Conservation (phyloP, 1,284 basidiomycete species). For the Blastosporella zonata region DNA sequence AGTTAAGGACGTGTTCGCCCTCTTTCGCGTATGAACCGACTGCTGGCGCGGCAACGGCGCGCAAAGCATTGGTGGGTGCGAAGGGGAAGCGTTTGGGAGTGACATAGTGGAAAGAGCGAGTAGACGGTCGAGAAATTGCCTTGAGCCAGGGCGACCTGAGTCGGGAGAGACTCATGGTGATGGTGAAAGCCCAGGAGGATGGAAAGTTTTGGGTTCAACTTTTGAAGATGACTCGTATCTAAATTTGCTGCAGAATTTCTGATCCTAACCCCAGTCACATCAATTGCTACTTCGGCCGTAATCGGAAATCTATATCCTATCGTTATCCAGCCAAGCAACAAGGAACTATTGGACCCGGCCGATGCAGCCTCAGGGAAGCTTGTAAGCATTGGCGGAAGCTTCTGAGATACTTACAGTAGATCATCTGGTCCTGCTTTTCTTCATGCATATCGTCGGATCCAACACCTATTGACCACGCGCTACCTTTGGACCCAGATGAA, state of each 20-base stretch:
- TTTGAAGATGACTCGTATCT: slow-evolving; percentile 20
- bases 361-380: not conserved
- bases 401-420: not conserved
- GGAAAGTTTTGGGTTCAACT: slow-evolving; percentile 1
- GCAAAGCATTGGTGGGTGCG: slow-evolving; percentile 40
- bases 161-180: slow-evolving; percentile 37
- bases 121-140: slow-evolving; percentile 24
- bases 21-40: slow-evolving; percentile 72
- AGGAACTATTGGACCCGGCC: slow-evolving; percentile 5
- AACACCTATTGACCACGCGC: not conserved
- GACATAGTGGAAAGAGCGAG: slow-evolving; percentile 33
- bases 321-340: not conserved
- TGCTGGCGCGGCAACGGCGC: slow-evolving; percentile 75
- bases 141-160: slow-evolving; percentile 35
- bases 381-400: not conserved
- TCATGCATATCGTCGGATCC: not conserved
- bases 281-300: slow-evolving; percentile 7
- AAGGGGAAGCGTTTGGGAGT: slow-evolving; percentile 32
- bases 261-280: slow-evolving; percentile 23
- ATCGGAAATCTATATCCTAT: slow-evolving; percentile 5
- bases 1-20: slow-evolving; percentile 82
- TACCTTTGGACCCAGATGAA: not conserved
- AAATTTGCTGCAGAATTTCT: slow-evolving; percentile 14
- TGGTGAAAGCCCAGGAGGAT: slow-evolving; percentile 17
- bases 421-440: not conserved